Evolutionary conservation across 2,329 filamentous ascomycete species (phyloP).

Genomic region (Cladosporium sp.): DNA sequence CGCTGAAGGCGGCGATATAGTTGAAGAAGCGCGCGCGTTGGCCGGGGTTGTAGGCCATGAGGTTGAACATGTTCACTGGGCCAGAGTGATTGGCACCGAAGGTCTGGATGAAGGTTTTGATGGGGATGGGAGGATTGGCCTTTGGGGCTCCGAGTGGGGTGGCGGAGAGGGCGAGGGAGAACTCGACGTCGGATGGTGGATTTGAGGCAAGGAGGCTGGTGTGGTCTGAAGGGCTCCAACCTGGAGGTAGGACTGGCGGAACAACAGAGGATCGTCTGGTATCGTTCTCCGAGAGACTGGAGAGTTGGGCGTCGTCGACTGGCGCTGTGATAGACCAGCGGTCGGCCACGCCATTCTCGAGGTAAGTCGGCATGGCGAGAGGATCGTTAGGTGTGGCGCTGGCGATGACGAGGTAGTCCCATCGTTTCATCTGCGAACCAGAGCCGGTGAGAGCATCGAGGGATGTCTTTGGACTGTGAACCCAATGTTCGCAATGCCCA

Average conservation of each 20-base stretch:
- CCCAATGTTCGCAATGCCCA: conserved; percentile 20
- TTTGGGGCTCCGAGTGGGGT: conserved; percentile 10
- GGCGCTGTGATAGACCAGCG: conserved; percentile 18
- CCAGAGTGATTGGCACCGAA: conserved; percentile 14
- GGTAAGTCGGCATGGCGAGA: conserved; percentile 1
- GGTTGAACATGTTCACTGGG: conserved; percentile 20
- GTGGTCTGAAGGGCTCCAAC: conserved; percentile 17
- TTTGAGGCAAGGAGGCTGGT: conserved; percentile 15
- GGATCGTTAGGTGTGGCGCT: neutral
- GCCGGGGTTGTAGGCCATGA: conserved; percentile 16
- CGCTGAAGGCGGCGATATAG: conserved; percentile 17
- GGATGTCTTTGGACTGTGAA: conserved; percentile 16
- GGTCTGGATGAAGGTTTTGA: conserved; percentile 16
- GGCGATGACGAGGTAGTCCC: conserved; percentile 18
- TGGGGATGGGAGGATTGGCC: neutral
- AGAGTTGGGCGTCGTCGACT: conserved; percentile 11
- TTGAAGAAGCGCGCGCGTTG: conserved; percentile 15
- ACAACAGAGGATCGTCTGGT: neutral
- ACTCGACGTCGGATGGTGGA: conserved; percentile 17
- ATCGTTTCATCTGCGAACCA: conserved; percentile 10
- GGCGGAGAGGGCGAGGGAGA: conserved; percentile 14
- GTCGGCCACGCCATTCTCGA: neutral
- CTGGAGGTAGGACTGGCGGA: conserved; percentile 12
- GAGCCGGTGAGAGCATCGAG: conserved; percentile 15
- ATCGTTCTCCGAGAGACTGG: conserved; percentile 1